phyloP scores from a whole-genome alignment of 192 early-diverging fungal species.

The Diversispora eburnea region DNA sequence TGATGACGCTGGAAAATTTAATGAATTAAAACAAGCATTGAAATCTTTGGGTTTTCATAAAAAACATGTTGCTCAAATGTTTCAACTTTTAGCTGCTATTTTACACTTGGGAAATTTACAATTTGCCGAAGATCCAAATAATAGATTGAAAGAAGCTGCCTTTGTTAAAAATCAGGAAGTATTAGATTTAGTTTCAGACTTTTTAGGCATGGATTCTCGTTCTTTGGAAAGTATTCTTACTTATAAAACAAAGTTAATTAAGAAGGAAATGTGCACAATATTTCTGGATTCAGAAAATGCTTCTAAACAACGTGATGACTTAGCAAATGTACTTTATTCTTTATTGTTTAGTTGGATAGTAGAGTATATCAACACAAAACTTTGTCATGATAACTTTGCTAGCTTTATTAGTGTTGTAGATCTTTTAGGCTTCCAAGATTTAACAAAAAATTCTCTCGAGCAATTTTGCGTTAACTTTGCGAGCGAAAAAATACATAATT shows the following conservation, averaged over 20 bases:
- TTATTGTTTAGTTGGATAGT: slow-evolving; percentile 82
- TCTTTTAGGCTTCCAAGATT: slow-evolving; percentile 72
- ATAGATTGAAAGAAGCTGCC: slow-evolving; percentile 66
- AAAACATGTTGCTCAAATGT: slow-evolving; percentile 80
- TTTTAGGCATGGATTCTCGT: slow-evolving; percentile 73
- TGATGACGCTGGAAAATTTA: slow-evolving; percentile 61
- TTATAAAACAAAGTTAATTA: slow-evolving; percentile 76
- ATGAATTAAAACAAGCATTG: slow-evolving; percentile 73
- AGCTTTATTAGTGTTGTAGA: slow-evolving; percentile 85
- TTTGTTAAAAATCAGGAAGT: slow-evolving; percentile 72
- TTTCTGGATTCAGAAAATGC: slow-evolving; percentile 76
- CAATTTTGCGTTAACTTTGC: slow-evolving; percentile 77
- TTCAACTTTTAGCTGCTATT: slow-evolving; percentile 79
- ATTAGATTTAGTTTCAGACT: slow-evolving; percentile 73
- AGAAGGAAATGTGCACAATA: slow-evolving; percentile 76
- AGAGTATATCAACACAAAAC: slow-evolving; percentile 79
- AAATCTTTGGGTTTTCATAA: slow-evolving; percentile 80
- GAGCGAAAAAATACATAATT: slow-evolving; percentile 83
- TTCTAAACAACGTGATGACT: slow-evolving; percentile 64
- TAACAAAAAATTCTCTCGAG: slow-evolving; percentile 55
- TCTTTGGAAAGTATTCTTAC: slow-evolving; percentile 76
- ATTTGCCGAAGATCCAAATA: slow-evolving; percentile 62
- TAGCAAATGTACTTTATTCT: slow-evolving; percentile 74
- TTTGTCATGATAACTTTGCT: slow-evolving; percentile 63
- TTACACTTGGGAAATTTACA: slow-evolving; percentile 85